phyloP scores from a whole-genome alignment of 192 early-diverging fungal genomes.

The Backusella liffmaniae region DNA sequence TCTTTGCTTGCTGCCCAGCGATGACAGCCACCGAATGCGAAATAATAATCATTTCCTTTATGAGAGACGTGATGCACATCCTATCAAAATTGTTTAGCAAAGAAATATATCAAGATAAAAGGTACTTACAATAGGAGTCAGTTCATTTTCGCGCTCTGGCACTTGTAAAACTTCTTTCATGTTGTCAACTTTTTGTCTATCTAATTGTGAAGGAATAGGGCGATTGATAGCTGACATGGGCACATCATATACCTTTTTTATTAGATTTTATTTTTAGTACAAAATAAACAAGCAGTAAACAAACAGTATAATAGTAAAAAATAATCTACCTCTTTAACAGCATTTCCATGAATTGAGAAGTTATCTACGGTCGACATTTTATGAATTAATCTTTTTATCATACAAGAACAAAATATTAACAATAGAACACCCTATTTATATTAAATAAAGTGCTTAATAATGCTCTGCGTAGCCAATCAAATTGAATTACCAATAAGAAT shows the following conservation, averaged over 20 bases:
- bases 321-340: slow-evolving; percentile 6
- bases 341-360: slow-evolving; percentile 26
- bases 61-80: slow-evolving; percentile 23
- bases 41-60: slow-evolving; percentile 28
- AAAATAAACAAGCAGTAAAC: not conserved
- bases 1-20: slow-evolving; percentile 30
- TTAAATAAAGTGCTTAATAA: not conserved
- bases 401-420: not conserved
- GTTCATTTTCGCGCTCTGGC: not conserved
- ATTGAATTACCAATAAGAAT: not conserved
- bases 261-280: not conserved
- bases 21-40: slow-evolving; percentile 27
- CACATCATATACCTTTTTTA: slow-evolving; percentile 14
- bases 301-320: not conserved
- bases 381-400: not conserved
- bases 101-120: not conserved
- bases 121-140: slow-evolving; percentile 24
- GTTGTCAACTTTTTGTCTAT: slow-evolving; percentile 18
- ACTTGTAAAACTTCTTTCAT: slow-evolving; percentile 15
- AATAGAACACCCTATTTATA: not conserved
- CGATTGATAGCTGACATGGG: slow-evolving; percentile 21
- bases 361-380: slow-evolving; percentile 17
- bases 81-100: slow-evolving; percentile 2
- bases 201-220: slow-evolving; percentile 23
- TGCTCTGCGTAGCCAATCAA: not conserved